Evolutionary conservation across 768 basidiomycete genomes (phyloP).

Genomic region (Coprinopsis cinerea): DNA sequence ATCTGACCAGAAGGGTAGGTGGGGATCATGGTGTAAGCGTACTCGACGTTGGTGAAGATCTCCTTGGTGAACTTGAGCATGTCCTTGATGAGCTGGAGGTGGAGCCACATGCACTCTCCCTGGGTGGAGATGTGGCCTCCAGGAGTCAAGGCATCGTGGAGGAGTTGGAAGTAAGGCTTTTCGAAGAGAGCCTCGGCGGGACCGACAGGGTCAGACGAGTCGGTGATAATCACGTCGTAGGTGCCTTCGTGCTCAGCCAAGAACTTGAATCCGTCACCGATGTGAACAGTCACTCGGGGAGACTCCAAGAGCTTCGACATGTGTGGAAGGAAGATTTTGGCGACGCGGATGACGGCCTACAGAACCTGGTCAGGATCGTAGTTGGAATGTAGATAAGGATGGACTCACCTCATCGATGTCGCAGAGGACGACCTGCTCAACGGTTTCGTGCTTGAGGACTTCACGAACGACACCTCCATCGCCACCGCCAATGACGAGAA

Average conservation of each 20-base stretch:
- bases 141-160: conserved; percentile 82
- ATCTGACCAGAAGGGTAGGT: conserved; percentile 99
- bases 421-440: conserved; percentile 90
- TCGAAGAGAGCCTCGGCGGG: conserved; percentile 93
- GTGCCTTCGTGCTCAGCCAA: conserved; percentile 78
- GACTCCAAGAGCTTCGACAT: conserved; percentile 83
- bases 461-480: conserved; percentile 98
- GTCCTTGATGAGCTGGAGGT: conserved; percentile 78
- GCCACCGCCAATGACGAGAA: conserved; percentile 96
- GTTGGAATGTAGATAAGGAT: neutral
- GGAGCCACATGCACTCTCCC: conserved; percentile 93
- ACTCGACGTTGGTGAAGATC: conserved; percentile 79
- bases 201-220: conserved; percentile 96
- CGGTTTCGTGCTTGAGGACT: conserved; percentile 87
- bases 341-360: conserved; percentile 91
- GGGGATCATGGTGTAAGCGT: conserved; percentile 94
- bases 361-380: neutral
- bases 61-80: conserved; percentile 61
- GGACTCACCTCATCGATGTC: conserved; percentile 87
- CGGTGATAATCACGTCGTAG: conserved; percentile 98
- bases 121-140: conserved; percentile 95
- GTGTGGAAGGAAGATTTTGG: conserved; percentile 88
- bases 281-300: conserved; percentile 74
- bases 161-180: conserved; percentile 93
- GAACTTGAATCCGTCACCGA: conserved; percentile 98